These are phyloP conservation scores for Neurospora sp. DNA, from an alignment of 495 filamentous ascomycete species.

Conservation along the genomic window DNA sequence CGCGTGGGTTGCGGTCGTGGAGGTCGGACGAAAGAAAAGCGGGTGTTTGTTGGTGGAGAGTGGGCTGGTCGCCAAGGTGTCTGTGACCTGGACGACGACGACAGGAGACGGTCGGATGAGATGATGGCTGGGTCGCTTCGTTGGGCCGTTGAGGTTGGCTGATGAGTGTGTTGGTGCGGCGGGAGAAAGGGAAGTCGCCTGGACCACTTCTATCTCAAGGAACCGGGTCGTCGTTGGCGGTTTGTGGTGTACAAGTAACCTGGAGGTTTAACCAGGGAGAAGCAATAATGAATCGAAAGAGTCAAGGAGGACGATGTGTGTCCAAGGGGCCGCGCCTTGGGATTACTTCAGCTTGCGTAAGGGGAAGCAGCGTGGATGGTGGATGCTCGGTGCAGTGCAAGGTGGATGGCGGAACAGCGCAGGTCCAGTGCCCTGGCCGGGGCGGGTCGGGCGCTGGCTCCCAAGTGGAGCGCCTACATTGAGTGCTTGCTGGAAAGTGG, in stretches of 20 bases:
- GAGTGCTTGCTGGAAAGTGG: not conserved
- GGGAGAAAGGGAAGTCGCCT: not conserved
- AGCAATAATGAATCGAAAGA: not conserved
- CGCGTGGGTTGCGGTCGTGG: not conserved
- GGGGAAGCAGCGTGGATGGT: not conserved
- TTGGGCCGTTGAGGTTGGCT: not conserved
- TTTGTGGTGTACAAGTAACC: not conserved
- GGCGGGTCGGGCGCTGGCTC: not conserved
- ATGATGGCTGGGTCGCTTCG: not conserved
- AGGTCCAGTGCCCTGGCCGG: not conserved
- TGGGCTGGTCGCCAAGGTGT: not conserved
- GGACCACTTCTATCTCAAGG: not conserved
- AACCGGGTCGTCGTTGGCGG: not conserved
- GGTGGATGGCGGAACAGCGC: not conserved
- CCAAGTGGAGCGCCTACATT: not conserved
- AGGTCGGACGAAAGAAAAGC: not conserved
- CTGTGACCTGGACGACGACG: not conserved
- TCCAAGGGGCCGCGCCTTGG: not conserved
- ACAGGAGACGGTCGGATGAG: not conserved
- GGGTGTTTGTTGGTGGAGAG: not conserved
- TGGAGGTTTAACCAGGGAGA: not conserved
- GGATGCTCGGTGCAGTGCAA: not conserved
- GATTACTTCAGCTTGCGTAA: not conserved
- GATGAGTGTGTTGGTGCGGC: not conserved
- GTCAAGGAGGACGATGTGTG: not conserved